A percentile compares a stretch with the other conserved stretches of the same genome.
phyloP scores from a whole-genome alignment of 306 rosid genomes.

The Citrullus amarus region DNA sequence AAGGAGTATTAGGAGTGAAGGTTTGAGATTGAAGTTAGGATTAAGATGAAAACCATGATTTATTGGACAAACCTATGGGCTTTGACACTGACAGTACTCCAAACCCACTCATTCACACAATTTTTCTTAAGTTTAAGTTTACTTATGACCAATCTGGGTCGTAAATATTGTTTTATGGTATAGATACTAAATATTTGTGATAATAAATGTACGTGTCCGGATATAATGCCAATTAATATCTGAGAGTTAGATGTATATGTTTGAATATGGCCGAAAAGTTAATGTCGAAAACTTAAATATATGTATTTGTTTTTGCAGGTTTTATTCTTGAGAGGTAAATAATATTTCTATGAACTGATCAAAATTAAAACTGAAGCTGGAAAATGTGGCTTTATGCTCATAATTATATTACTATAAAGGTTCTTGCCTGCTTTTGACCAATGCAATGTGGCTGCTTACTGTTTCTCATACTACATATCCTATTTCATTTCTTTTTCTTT shows the following conservation, averaged over 20 bases:
- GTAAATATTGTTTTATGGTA: too few relatives aligned
- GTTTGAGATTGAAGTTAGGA: not conserved
- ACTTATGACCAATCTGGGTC: too few relatives aligned
- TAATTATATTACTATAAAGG: not conserved
- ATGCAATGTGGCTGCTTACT: not conserved
- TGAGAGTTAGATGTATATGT: not conserved
- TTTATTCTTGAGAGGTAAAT: too few relatives aligned
- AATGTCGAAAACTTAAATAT: too few relatives aligned
- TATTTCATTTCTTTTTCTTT: not conserved
- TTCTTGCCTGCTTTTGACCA: not conserved
- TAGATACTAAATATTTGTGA: too few relatives aligned
- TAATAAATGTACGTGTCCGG: too few relatives aligned
- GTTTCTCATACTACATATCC: not conserved
- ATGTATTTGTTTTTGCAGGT: too few relatives aligned
- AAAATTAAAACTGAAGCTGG: not conserved
- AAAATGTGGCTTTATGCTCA: not conserved
- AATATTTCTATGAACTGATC: too few relatives aligned
- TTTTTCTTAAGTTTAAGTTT: not conserved
- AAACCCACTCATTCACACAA: not conserved
- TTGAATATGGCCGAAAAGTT: too few relatives aligned
- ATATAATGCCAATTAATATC: too few relatives aligned
- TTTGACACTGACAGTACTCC: not conserved
- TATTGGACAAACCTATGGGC: not conserved
- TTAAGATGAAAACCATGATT: not conserved
- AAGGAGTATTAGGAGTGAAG: not conserved